Evolutionary conservation across 768 basidiomycete genomes (phyloP), one percentile per base, ranked within the genome.

Genomic region (Baorangia bicolor): DNA sequence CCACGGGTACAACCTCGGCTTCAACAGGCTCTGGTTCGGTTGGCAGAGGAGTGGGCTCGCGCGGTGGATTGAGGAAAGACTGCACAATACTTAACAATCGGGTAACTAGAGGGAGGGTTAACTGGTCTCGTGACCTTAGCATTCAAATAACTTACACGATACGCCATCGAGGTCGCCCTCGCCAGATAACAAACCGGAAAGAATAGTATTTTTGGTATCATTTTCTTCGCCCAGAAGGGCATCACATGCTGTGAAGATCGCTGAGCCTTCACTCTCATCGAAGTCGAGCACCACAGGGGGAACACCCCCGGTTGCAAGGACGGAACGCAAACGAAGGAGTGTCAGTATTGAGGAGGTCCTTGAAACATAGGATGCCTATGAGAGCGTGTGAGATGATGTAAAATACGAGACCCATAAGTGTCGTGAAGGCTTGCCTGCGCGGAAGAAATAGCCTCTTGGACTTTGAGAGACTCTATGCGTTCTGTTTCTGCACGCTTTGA

Each of bases 111-210:
- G 57, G n/a, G 51, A 51, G 38, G 30, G 45, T 49, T 45, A 51
- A 31, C 21, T 53, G 5, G 51, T 52, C 43, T 53, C 33, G 41
- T 57, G 55, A 61, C 28, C 41, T 16, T 28, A 1, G 28, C n/a
- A 41, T 35, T 34, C 3, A 13, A 18, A 45, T 1, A n/a, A 61
- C 85, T 49, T 70, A 92, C 92, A 87, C 43, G 84, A 64, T 52
- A 91, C 69, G 39, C 81, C 87, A 55, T 85, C 77, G 54, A 82
- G 74, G 31, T 84, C 81, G 28, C 88, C 87, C 40, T 80, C 71
- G 20, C 78, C 81, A 44, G 78, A 76, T 41, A 90, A 64, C 57
- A 92, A 72, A 28, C 81, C 82, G 27, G 77, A 74, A 55, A 92
- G 64, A 21, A 82, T 68, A 23, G 76, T 69, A 25, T 78, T 70